A percentile compares a stretch with the other conserved stretches of the same genome.
These are phyloP conservation scores for Chlorella sp. DNA, from an alignment of 139 green algal genomes.

Conservation along the genomic window DNA sequence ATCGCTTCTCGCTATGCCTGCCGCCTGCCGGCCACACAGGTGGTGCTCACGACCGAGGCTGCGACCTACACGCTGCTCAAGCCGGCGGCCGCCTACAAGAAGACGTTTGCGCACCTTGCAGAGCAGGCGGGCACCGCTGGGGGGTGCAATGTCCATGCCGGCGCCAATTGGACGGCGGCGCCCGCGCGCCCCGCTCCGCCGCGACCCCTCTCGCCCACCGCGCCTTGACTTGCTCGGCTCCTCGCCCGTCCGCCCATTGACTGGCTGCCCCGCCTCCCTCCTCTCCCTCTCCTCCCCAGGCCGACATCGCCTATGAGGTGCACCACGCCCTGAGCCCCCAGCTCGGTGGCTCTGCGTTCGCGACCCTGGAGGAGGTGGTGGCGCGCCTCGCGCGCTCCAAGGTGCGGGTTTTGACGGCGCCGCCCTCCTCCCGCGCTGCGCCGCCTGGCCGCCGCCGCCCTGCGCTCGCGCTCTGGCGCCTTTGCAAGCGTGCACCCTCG, in stretches of 20 bases:
- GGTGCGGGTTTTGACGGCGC: too few species aligned
- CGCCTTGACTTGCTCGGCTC: not conserved
- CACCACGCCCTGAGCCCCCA: constrained; percentile 45
- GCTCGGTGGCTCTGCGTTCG: constrained; percentile 40
- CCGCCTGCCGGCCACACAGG: too few species aligned
- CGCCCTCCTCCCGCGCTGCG: too few species aligned
- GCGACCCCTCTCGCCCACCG: too few species aligned
- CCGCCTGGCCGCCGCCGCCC: too few species aligned
- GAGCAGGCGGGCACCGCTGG: constrained; percentile 64
- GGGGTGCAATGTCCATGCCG: too few species aligned
- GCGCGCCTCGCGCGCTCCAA: constrained; percentile 64
- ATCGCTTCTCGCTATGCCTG: too few species aligned
- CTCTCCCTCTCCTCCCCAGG: not conserved
- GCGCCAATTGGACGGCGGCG: too few species aligned
- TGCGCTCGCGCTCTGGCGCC: too few species aligned
- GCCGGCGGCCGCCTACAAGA: constrained; percentile 46
- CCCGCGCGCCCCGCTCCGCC: too few species aligned
- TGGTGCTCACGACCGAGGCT: constrained; percentile 24
- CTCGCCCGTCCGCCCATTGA: not conserved
- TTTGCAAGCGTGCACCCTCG: too few species aligned
- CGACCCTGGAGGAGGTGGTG: constrained; percentile 68
- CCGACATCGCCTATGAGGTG: constrained; percentile 25
- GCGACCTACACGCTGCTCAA: constrained; percentile 15
- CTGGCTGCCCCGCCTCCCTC: not conserved
- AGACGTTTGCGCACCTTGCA: constrained; percentile 46